Percentiles rank a stretch among this genome's conserved stretches.
Evolutionary conservation across 441 rosid genomes (phyloP).

Genomic region (Adansonia madagascariensis): DNA sequence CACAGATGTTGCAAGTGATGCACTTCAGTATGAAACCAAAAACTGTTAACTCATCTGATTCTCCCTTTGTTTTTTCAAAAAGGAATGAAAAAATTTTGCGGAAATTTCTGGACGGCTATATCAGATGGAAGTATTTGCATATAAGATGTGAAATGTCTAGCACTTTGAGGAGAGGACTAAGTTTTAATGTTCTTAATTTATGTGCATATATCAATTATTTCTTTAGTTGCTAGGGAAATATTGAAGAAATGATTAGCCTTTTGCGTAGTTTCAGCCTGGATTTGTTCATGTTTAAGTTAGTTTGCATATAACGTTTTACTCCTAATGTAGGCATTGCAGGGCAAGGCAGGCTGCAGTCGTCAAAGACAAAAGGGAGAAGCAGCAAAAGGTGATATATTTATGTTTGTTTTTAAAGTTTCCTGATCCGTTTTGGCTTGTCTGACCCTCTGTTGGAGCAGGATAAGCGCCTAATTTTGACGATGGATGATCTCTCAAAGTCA

Average conservation of each 20-base stretch:
- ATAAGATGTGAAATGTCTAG: background rate
- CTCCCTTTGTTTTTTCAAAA: background rate
- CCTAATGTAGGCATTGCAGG: conserved; percentile 76
- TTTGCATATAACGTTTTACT: background rate
- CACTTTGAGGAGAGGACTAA: background rate
- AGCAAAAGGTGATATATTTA: conserved; percentile 67
- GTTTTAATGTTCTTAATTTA: background rate
- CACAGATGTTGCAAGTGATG: conserved; percentile 86
- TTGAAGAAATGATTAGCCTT: background rate
- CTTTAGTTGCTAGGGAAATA: background rate
- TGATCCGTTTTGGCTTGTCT: conserved; percentile 21
- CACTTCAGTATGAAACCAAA: conserved; percentile 69
- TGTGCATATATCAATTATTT: background rate
- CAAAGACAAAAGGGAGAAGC: conserved; percentile 91
- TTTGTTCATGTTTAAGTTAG: background rate
- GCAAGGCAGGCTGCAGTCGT: conserved; percentile 83
- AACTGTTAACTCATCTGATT: background rate
- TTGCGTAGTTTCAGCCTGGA: background rate
- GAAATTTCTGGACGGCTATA: background rate
- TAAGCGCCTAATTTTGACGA: conserved; percentile 81
- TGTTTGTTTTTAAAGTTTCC: background rate
- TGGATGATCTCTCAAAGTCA: conserved; percentile 94
- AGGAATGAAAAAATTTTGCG: background rate
- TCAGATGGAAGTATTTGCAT: background rate
- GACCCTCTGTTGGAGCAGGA: conserved; percentile 55